Evolutionary conservation across 2,329 filamentous ascomycete genomes (phyloP), one percentile per base, ranked within the genome.

Genomic region (Colletotrichum falcatum): DNA sequence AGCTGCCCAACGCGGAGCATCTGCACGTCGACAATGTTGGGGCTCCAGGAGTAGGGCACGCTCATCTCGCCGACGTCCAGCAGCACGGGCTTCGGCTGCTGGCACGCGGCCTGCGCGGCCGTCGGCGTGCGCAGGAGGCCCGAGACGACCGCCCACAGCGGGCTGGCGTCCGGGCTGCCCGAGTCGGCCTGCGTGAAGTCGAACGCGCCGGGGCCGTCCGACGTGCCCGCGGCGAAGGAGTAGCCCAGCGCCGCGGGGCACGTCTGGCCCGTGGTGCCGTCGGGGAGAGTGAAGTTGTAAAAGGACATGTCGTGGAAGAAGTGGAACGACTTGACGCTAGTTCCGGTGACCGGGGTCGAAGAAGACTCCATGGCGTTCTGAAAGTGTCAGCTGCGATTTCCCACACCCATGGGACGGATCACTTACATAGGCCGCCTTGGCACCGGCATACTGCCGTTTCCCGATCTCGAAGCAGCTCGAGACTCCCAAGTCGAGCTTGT

Each of bases 1-100:
- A 98, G 82, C 76, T 96, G 93, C 0, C 95, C 95, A 0, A 95
- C 92, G 16, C 95, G 92, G 18, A 98, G 85, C 37, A 92, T 86
- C 78, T 98, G 95, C 12, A 98, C 87, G 78, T 98, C 94, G 55
- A 97, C 94, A 56, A 98, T 90, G 75, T 98, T 98, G 0, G 95
- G 94, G 0, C 92, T 91, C 95, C 95, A 98, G 8, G 89, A 84
- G 79, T 98, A 98, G 0, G 95, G 95, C 12, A 81, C 82, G 4
- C 84, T 83, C n/a, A 94, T 88, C 77, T 94, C 91, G 48, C 95
- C 95, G 1, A 97, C 94, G 74, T 98, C 95, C 1, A 98, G 87
- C 0, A 98, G 85, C 66, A 98, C 91, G 0, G 94, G 92, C 78
- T 98, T 98, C 1, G 91, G 88, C 30, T 85, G 85, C 74, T 98